Evolutionary conservation across 257 asterid species (phyloP).

Genomic region (Forsythia viridissima): DNA sequence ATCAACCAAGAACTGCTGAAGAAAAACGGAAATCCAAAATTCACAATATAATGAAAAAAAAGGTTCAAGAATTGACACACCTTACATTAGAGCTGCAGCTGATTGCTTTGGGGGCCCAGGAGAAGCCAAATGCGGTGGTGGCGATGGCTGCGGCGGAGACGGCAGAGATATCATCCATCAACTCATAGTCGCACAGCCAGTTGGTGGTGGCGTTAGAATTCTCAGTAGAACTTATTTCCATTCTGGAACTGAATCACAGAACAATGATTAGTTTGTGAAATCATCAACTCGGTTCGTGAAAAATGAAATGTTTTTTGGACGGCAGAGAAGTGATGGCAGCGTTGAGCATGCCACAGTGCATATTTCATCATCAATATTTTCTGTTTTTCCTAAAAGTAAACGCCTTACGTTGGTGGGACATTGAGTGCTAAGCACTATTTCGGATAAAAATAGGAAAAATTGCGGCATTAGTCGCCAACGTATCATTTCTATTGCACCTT

Average conservation of each 20-base stretch:
- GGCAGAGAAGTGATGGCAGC: slow-evolving; percentile 15
- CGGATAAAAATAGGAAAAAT: background rate
- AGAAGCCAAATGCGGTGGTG: slow-evolving; percentile 14
- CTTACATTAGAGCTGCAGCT: slow-evolving; percentile 15
- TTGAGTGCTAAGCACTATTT: background rate
- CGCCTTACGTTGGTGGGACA: background rate
- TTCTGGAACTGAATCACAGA: background rate
- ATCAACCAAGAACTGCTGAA: background rate
- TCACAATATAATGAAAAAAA: background rate
- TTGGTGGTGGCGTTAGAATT: slow-evolving; percentile 9
- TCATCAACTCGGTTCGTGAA: background rate
- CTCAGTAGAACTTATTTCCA: slow-evolving; percentile 20
- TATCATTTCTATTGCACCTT: background rate
- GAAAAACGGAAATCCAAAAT: slow-evolving; percentile 3
- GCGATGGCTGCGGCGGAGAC: slow-evolving; percentile 22
- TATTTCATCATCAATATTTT: slow-evolving; percentile 7
- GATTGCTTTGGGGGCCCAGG: slow-evolving; percentile 27
- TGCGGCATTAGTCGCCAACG: background rate
- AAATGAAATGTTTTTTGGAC: slow-evolving; percentile 7
- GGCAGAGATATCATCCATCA: slow-evolving; percentile 24
- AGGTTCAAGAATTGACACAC: slow-evolving; percentile 4
- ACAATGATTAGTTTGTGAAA: background rate
- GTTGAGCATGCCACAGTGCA: slow-evolving; percentile 8
- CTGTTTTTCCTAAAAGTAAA: background rate
- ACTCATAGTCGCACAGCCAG: slow-evolving; percentile 35